Percentiles rank a stretch among this genome's conserved stretches.
phyloP scores from a whole-genome alignment of 495 filamentous ascomycete genomes.

The Jackrogersella multiformis region DNA sequence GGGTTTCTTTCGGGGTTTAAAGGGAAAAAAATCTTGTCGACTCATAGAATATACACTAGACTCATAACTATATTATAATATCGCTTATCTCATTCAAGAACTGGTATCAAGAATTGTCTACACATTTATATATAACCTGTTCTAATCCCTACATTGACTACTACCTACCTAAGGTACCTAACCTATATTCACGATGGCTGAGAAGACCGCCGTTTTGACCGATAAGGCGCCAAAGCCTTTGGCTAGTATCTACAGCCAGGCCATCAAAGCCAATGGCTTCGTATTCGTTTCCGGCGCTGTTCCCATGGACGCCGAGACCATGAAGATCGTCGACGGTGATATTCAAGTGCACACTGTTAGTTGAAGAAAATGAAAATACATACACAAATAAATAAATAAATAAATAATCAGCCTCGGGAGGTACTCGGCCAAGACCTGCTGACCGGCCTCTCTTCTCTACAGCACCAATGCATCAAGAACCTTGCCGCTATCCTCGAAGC shows the following conservation, averaged over 20 bases:
- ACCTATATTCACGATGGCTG: conserved; percentile 26
- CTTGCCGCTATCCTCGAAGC: conserved; percentile 71
- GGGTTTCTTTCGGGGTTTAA: too few relatives aligned
- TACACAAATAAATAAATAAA: too few relatives aligned
- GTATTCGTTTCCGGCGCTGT: conserved; percentile 84
- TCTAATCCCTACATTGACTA: neutral
- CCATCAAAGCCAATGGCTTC: conserved; percentile 71
- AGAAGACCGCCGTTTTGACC: conserved; percentile 52
- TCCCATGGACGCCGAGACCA: conserved; percentile 68
- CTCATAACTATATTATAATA: too few relatives aligned
- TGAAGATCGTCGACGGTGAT: conserved; percentile 69
- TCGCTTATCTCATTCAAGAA: neutral
- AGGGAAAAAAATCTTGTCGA: too few relatives aligned
- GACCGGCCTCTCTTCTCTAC: conserved; percentile 44
- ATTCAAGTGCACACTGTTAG: conserved; percentile 62
- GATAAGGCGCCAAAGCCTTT: conserved; percentile 59
- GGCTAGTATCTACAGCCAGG: conserved; percentile 70
- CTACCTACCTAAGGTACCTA: neutral
- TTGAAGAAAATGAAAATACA: too few relatives aligned
- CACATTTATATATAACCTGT: neutral
- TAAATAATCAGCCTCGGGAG: too few relatives aligned
- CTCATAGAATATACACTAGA: too few relatives aligned
- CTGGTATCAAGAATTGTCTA: too few relatives aligned
- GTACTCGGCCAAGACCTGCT: conserved; percentile 41
- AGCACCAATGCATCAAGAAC: conserved; percentile 65